phyloP scores from a whole-genome alignment of 306 rosid genomes.

The Ormosia semicastrata region DNA sequence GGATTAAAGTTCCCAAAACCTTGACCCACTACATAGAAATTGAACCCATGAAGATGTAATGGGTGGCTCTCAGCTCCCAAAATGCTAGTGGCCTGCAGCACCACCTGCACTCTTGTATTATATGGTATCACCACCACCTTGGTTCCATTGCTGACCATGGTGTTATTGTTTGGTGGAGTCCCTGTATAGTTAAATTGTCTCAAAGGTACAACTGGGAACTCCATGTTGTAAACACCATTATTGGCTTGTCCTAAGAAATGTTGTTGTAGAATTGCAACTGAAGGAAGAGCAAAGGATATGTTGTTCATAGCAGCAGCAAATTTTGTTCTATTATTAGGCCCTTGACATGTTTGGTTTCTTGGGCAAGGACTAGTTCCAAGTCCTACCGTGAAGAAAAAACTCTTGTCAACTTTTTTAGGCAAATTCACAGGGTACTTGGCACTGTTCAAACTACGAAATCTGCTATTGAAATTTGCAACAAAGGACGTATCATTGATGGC shows the following conservation, averaged over 20 bases:
- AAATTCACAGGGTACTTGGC: constrained; percentile 60
- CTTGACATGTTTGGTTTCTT: constrained; percentile 65
- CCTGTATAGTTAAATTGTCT: constrained; percentile 53
- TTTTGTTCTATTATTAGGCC: constrained; percentile 61
- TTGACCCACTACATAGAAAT: constrained; percentile 43
- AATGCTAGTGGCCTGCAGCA: constrained; percentile 55
- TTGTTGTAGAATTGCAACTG: constrained; percentile 61
- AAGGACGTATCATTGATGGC: constrained; percentile 47
- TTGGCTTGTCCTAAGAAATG: constrained; percentile 41
- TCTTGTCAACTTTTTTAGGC: constrained; percentile 47
- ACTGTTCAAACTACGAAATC: constrained; percentile 51
- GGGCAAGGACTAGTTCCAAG: constrained; percentile 70
- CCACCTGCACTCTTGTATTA: constrained; percentile 43
- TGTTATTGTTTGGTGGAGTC: constrained; percentile 46
- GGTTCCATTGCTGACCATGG: constrained; percentile 45
- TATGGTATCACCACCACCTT: constrained; percentile 41
- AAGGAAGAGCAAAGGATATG: constrained; percentile 52
- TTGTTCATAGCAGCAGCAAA: constrained; percentile 67
- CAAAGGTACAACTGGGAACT: constrained; percentile 53
- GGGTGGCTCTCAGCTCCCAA: constrained; percentile 54
- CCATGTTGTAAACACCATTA: constrained; percentile 38
- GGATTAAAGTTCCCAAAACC: constrained; percentile 49
- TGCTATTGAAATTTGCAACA: constrained; percentile 49
- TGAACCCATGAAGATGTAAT: constrained; percentile 49
- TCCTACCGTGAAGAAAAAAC: constrained; percentile 62